Evolutionary conservation across 2,329 filamentous ascomycete genomes (phyloP).

Genomic region (Pseudopithomyces chartarum): DNA sequence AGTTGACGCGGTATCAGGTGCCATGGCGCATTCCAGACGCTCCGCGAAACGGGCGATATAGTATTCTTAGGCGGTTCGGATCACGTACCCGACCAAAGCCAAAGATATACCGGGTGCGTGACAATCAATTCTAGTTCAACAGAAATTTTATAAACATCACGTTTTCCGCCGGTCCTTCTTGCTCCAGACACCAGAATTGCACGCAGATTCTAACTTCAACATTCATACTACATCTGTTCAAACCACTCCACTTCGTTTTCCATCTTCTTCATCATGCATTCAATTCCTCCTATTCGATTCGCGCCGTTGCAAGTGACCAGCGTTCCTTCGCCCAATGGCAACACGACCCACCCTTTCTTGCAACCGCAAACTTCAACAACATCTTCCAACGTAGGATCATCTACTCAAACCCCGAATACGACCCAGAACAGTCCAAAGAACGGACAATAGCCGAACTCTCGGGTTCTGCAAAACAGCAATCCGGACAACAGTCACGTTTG

Average conservation of each 20-base stretch:
- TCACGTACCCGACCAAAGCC: conserved; percentile 1
- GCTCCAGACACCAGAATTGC: not conserved
- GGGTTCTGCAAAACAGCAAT: conserved; percentile 65
- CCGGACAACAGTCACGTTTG: not conserved
- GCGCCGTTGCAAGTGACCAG: conserved; percentile 34
- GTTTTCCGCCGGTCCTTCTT: not conserved
- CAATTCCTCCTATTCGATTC: conserved; percentile 35
- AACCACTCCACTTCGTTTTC: not conserved
- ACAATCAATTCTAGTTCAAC: not conserved
- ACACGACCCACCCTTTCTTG: conserved; percentile 23
- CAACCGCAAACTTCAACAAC: conserved; percentile 22
- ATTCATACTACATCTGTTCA: not conserved
- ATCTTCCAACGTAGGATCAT: conserved; percentile 4
- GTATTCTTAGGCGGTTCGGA: conserved; percentile 1
- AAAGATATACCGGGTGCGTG: not conserved
- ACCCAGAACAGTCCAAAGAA: not conserved
- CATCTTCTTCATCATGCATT: conserved; percentile 7
- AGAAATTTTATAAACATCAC: not conserved
- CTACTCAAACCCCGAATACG: conserved; percentile 2
- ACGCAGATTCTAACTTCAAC: not conserved
- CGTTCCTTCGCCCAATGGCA: conserved; percentile 21
- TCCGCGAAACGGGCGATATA: not conserved
- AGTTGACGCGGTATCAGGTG: conserved; percentile 10
- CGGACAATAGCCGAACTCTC: not conserved
- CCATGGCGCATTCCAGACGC: conserved; percentile 4